Percentiles rank a stretch among this genome's conserved stretches.
These are phyloP conservation scores for Lumnitzera racemosa DNA, from an alignment of 345 rosid species.

Conservation along the genomic window DNA sequence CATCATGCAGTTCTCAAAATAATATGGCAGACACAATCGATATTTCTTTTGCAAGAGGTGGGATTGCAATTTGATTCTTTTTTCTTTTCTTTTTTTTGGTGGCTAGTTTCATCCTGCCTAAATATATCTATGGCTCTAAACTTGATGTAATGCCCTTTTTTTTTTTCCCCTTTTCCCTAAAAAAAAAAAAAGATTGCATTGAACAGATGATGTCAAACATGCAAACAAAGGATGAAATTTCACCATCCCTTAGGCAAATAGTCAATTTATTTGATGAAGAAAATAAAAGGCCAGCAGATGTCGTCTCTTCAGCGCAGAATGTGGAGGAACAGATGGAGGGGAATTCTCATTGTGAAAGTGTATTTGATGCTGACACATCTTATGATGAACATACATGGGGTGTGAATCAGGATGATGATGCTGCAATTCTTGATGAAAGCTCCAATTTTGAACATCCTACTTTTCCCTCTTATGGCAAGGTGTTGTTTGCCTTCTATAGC, in stretches of 20 bases:
- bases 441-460: constrained; percentile 34
- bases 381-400: constrained; percentile 41
- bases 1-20: constrained; percentile 32
- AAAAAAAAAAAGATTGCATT: constrained; percentile 33
- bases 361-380: constrained; percentile 39
- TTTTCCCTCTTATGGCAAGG: constrained; percentile 56
- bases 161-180: constrained; percentile 13
- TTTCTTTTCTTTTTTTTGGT: neutral
- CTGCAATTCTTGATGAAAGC: constrained; percentile 40
- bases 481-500: constrained; percentile 10
- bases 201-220: constrained; percentile 63
- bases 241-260: constrained; percentile 59
- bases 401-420: constrained; percentile 52
- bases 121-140: neutral
- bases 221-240: constrained; percentile 61
- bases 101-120: neutral
- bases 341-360: constrained; percentile 27
- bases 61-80: constrained; percentile 1
- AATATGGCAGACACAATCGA: constrained; percentile 53
- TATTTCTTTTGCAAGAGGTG: constrained; percentile 75
- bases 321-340: constrained; percentile 29
- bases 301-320: constrained; percentile 37
- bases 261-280: constrained; percentile 67
- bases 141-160: neutral
- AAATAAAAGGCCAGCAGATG: constrained; percentile 49